Percentiles rank a stretch among this genome's conserved stretches.
These are phyloP conservation scores for Austroboletus eburneus DNA, from an alignment of 768 basidiomycete species.

Conservation along the genomic window DNA sequence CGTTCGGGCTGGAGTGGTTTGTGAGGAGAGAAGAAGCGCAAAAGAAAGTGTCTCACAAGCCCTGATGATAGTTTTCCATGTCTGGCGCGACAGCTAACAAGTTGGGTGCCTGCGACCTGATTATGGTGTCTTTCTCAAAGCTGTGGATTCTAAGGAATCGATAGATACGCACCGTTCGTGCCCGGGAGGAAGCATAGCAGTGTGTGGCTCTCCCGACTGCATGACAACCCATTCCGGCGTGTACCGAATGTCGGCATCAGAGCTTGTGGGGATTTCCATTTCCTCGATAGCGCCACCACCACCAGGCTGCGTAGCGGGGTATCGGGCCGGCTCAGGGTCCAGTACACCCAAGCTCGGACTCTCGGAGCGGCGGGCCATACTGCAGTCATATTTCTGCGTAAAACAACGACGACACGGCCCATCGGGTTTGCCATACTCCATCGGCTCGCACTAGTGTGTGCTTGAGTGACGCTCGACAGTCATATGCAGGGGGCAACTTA, in stretches of 20 bases:
- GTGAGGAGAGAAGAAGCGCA: background rate
- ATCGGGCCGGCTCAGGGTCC: conserved; percentile 6
- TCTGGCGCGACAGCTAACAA: background rate
- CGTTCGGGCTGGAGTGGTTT: conserved; percentile 7
- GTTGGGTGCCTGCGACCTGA: conserved; percentile 5
- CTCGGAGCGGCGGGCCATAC: conserved; percentile 16
- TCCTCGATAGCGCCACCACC: conserved; percentile 8
- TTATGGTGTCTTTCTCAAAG: background rate
- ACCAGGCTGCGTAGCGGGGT: conserved; percentile 1
- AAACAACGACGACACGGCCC: conserved; percentile 23
- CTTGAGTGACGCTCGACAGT: conserved; percentile 2
- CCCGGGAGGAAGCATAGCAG: background rate
- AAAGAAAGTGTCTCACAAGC: conserved; percentile 13
- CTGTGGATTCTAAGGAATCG: background rate
- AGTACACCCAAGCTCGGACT: conserved; percentile 19
- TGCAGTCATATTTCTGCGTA: conserved; percentile 9
- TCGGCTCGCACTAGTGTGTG: conserved; percentile 15
- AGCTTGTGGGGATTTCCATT: too few species aligned
- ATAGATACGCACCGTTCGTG: conserved; percentile 12
- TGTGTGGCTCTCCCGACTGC: conserved; percentile 4
- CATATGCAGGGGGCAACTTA: conserved; percentile 7
- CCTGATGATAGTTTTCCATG: conserved; percentile 5
- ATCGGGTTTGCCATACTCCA: conserved; percentile 13
- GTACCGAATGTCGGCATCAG: conserved; percentile 2
- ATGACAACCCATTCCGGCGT: conserved; percentile 3